These are phyloP conservation scores for Aureobasidium namibiae DNA, from an alignment of 2,329 filamentous ascomycete genomes.

Conservation along the genomic window DNA sequence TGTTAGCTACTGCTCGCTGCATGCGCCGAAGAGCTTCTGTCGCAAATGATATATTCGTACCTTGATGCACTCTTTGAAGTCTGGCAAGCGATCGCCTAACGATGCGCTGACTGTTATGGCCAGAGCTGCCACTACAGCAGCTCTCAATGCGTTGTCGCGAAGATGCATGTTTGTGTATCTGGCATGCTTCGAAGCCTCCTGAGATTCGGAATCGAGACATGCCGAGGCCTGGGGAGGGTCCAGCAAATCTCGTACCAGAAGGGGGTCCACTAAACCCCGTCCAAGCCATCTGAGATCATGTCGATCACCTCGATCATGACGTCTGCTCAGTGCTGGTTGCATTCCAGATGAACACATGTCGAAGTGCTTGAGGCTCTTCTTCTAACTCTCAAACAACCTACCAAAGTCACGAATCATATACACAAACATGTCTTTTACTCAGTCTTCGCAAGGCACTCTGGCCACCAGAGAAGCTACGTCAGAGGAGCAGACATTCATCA, in stretches of 20 bases:
- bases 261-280: not conserved
- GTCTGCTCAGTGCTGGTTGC: not conserved
- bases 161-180: slow-evolving; percentile 9
- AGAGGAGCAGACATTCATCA: slow-evolving; percentile 17
- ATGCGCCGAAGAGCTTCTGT: not conserved
- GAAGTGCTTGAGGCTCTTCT: not conserved
- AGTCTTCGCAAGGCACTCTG: slow-evolving; percentile 3
- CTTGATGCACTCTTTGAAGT: slow-evolving; percentile 79
- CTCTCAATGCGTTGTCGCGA: not conserved
- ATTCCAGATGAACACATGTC: not conserved
- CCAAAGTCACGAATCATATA: not conserved
- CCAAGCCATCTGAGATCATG: not conserved
- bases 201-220: not conserved
- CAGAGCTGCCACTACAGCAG: slow-evolving; percentile 10
- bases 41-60: slow-evolving; percentile 40
- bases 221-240: not conserved
- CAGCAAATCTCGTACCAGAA: not conserved
- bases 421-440: not conserved
- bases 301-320: slow-evolving; percentile 4
- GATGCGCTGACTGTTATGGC: slow-evolving; percentile 51
- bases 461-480: not conserved
- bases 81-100: slow-evolving; percentile 72
- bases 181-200: not conserved
- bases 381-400: not conserved
- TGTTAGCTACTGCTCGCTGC: slow-evolving; percentile 16